A percentile compares a stretch with the other conserved stretches of the same genome.
These are phyloP conservation scores for Pneumocystis jirovecii DNA, from an alignment of 1,139 yeast genomes.

Conservation along the genomic window DNA sequence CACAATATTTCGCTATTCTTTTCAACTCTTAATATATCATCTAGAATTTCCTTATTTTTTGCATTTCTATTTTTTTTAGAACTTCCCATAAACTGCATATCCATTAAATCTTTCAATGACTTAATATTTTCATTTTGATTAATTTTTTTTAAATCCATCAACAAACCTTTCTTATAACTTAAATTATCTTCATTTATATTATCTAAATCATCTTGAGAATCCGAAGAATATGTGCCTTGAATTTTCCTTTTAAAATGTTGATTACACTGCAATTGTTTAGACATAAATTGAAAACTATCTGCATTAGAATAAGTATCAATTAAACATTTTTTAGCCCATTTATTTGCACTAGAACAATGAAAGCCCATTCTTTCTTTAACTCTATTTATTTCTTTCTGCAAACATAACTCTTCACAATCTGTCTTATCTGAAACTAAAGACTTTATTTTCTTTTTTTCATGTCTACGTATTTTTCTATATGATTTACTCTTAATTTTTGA, in stretches of 20 bases:
- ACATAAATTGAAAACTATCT: constrained; percentile 72
- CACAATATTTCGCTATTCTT: constrained; percentile 33
- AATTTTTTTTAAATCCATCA: constrained; percentile 26
- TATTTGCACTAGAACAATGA: constrained; percentile 73
- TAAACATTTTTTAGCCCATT: constrained; percentile 86
- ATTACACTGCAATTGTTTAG: constrained; percentile 83
- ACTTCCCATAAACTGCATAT: constrained; percentile 87
- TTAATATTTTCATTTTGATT: constrained; percentile 28
- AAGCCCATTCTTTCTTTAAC: constrained; percentile 87
- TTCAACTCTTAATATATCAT: constrained; percentile 30
- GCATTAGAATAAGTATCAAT: constrained; percentile 85
- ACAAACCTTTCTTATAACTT: constrained; percentile 25
- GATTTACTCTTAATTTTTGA: constrained; percentile 90
- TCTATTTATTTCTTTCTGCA: constrained; percentile 53
- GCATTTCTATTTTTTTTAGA: constrained; percentile 51
- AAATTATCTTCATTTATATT: constrained; percentile 39
- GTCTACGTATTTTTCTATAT: constrained; percentile 72
- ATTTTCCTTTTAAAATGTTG: constrained; percentile 63
- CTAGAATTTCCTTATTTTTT: constrained; percentile 41
- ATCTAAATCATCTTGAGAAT: constrained; percentile 37
- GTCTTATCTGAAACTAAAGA: constrained; percentile 33
- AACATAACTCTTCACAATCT: constrained; percentile 27
- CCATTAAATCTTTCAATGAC: constrained; percentile 73
- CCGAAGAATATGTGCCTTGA: constrained; percentile 32
- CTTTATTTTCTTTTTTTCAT: constrained; percentile 52